phyloP scores from a whole-genome alignment of 768 basidiomycete genomes.

The Boletus pseudo-olivaceus region DNA sequence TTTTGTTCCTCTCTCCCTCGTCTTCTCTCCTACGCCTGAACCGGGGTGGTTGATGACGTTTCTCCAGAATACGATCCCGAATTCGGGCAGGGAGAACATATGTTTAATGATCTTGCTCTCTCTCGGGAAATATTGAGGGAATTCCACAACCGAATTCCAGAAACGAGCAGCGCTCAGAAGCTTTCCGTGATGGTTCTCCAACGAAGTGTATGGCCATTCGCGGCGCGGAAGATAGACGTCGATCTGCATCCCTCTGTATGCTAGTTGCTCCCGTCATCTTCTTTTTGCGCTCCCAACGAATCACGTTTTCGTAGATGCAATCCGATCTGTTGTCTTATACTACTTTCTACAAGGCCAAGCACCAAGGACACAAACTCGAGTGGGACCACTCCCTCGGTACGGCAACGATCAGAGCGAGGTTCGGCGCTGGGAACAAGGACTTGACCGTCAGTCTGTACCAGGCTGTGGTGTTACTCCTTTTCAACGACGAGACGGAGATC shows the following conservation, averaged over 20 bases:
- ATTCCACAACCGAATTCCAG: conserved; percentile 48
- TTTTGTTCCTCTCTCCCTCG: no score
- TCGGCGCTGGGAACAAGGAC: conserved; percentile 73
- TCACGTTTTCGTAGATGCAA: conserved; percentile 57
- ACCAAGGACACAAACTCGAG: conserved; percentile 69
- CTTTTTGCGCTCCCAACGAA: conserved; percentile 7
- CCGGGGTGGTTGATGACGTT: conserved; percentile 13
- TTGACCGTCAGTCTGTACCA: conserved; percentile 90
- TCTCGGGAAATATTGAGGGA: conserved; percentile 72
- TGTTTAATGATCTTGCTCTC: conserved; percentile 88
- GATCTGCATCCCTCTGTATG: conserved; percentile 54
- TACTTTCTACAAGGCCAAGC: conserved; percentile 73
- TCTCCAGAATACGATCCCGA: conserved; percentile 86
- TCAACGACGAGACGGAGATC: conserved; percentile 66
- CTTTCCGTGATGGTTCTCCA: conserved; percentile 82
- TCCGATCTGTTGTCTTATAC: conserved; percentile 58
- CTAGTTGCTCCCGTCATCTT: neutral
- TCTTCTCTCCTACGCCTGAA: neutral
- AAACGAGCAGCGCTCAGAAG: conserved; percentile 41
- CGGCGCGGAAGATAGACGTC: conserved; percentile 46
- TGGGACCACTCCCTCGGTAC: conserved; percentile 91
- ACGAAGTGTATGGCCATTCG: conserved; percentile 85
- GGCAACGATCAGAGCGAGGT: conserved; percentile 68
- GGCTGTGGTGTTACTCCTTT: conserved; percentile 78
- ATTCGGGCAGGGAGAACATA: conserved; percentile 89